A percentile compares a stretch with the other conserved stretches of the same genome.
These are phyloP conservation scores for Sphagnurus paluster DNA, from an alignment of 1,284 basidiomycete genomes.

Conservation along the genomic window DNA sequence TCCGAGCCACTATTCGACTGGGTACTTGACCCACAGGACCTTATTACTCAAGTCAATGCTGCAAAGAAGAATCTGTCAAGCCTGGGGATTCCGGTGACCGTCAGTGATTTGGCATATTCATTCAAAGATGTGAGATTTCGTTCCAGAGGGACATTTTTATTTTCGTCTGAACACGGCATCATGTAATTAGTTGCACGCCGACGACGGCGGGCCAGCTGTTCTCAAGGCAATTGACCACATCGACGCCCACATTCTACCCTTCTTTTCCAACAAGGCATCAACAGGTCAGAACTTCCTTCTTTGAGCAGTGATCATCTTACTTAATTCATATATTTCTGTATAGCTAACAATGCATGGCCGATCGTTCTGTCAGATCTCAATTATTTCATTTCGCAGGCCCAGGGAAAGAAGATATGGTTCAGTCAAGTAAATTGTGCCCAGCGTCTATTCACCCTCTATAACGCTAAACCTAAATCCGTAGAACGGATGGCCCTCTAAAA, in stretches of 20 bases:
- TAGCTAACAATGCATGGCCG: slow-evolving; percentile 60
- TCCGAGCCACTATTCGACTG: slow-evolving; percentile 72
- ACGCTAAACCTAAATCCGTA: slow-evolving; percentile 24
- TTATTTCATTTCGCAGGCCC: slow-evolving; percentile 60
- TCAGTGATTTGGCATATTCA: slow-evolving; percentile 54
- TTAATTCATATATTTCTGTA: not conserved
- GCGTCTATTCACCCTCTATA: not conserved
- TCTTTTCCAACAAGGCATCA: slow-evolving; percentile 62
- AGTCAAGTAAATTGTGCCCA: slow-evolving; percentile 46
- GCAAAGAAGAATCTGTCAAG: slow-evolving; percentile 52
- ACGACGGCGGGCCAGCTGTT: slow-evolving; percentile 55
- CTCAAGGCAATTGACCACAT: slow-evolving; percentile 66
- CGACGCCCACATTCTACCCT: slow-evolving; percentile 74
- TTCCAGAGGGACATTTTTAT: not conserved
- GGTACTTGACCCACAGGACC: slow-evolving; percentile 49
- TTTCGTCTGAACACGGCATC: too few species aligned
- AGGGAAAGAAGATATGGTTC: slow-evolving; percentile 73
- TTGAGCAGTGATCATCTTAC: slow-evolving; percentile 4
- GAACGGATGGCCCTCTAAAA: slow-evolving; percentile 75
- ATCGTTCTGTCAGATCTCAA: slow-evolving; percentile 57
- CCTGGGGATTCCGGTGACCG: slow-evolving; percentile 66
- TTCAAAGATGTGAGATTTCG: slow-evolving; percentile 35
- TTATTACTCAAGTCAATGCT: slow-evolving; percentile 56
- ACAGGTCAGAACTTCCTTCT: slow-evolving; percentile 43
- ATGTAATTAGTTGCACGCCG: slow-evolving; percentile 34